A percentile compares a stretch with the other conserved stretches of the same genome.
phyloP scores from a whole-genome alignment of 2,329 filamentous ascomycete species.

The Fusarium lateritium region DNA sequence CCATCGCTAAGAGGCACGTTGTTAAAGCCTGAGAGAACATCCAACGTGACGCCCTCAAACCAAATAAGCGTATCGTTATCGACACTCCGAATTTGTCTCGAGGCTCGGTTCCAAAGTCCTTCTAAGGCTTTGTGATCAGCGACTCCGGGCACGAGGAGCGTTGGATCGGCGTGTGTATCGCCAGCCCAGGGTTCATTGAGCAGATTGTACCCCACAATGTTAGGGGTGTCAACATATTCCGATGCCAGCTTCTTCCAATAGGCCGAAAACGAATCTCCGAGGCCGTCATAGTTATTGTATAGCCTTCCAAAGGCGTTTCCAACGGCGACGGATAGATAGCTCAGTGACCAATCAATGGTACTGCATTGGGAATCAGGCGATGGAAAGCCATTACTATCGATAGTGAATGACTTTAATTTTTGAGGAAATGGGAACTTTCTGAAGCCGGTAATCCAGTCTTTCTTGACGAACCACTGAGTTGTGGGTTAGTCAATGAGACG shows the following conservation, averaged over 20 bases:
- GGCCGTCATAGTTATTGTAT: background rate
- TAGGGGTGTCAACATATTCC: background rate
- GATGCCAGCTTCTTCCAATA: background rate
- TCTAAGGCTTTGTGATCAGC: background rate
- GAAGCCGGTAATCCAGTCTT: fast-evolving
- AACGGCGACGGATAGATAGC: conserved; percentile 4
- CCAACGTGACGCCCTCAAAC: background rate
- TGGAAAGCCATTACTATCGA: background rate
- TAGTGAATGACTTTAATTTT: background rate
- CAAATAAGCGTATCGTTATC: conserved; percentile 1
- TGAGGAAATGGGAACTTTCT: background rate
- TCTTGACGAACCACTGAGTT: background rate
- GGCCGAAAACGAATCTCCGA: background rate
- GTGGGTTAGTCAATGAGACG: background rate
- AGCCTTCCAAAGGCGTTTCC: background rate
- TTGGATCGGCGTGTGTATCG: background rate
- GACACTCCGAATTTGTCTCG: background rate
- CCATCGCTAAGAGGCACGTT: background rate
- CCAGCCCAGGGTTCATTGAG: conserved; percentile 11
- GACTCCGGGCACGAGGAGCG: background rate
- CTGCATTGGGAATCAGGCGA: background rate
- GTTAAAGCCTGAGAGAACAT: background rate
- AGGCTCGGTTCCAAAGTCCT: background rate
- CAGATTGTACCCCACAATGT: conserved; percentile 2
- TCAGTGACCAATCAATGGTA: conserved; percentile 1